Evolutionary conservation across 805 yeast genomes (phyloP).

Genomic region (Yarrowia divulgata): DNA sequence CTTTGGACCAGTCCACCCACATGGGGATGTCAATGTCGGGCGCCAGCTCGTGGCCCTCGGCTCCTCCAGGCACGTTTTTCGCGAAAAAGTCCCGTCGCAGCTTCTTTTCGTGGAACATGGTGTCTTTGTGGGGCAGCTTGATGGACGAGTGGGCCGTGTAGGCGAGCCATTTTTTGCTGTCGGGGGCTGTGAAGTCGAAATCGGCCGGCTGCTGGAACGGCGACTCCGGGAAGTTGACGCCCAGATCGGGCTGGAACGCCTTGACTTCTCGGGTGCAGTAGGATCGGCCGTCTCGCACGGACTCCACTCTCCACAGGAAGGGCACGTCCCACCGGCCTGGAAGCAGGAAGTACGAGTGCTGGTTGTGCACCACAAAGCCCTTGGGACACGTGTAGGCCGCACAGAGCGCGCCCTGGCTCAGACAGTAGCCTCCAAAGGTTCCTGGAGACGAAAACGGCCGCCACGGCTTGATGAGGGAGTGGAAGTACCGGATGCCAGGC

Average conservation of each 20-base stretch:
- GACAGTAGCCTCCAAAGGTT: constrained; percentile 35
- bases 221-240: constrained; percentile 43
- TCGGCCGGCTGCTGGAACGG: constrained; percentile 39
- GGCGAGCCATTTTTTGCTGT: constrained; percentile 36
- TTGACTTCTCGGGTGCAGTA: constrained; percentile 45
- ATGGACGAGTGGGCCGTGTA: constrained; percentile 42
- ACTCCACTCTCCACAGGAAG: constrained; percentile 46
- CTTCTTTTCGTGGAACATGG: constrained; percentile 39
- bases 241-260: constrained; percentile 46
- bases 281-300: constrained; percentile 46
- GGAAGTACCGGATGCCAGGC: constrained; percentile 23
- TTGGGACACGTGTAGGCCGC: constrained; percentile 33
- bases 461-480: constrained; percentile 37
- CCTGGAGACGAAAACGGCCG: constrained; percentile 38
- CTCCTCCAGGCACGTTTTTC: constrained; percentile 40
- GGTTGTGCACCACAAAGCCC: constrained; percentile 41
- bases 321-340: constrained; percentile 48
- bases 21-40: constrained; percentile 47
- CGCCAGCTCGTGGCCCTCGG: constrained; percentile 43
- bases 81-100: constrained; percentile 36
- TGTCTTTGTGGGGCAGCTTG: constrained; percentile 41
- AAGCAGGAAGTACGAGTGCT: constrained; percentile 47
- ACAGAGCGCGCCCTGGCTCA: constrained; percentile 20
- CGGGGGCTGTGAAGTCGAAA: constrained; percentile 29
- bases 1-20: constrained; percentile 43